phyloP scores from a whole-genome alignment of 2,329 filamentous ascomycete genomes.

The Scorias spongiosa region DNA sequence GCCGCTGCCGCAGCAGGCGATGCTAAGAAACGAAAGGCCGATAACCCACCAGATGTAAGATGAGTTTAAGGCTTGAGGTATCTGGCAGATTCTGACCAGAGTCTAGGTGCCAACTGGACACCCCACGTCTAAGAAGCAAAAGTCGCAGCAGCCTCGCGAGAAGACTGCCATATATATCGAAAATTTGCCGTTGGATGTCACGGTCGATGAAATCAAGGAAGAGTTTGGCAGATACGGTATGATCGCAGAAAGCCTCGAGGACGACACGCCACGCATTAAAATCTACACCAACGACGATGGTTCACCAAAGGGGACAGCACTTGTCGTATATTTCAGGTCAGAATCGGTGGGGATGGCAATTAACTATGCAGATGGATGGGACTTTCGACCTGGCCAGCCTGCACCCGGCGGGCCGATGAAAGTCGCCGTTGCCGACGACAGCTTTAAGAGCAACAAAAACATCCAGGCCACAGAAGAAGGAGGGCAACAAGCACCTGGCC shows the following conservation, averaged over 20 bases:
- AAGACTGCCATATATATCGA: conserved; percentile 92
- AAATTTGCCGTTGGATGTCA: conserved; percentile 66
- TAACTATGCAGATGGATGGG: conserved; percentile 57
- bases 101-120: background rate
- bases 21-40: conserved; percentile 27
- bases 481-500: conserved; percentile 21
- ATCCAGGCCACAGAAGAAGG: conserved; percentile 26
- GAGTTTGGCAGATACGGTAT: conserved; percentile 82
- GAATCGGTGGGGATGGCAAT: conserved; percentile 83
- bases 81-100: background rate
- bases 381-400: conserved; percentile 54
- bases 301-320: conserved; percentile 80
- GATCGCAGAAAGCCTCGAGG: conserved; percentile 88
- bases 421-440: conserved; percentile 73
- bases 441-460: conserved; percentile 79
- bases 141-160: conserved; percentile 31
- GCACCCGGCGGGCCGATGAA: conserved; percentile 48
- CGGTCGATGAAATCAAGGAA: conserved; percentile 63
- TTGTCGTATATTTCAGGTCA: conserved; percentile 84
- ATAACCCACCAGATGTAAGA: conserved; percentile 6
- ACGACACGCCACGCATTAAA: conserved; percentile 75
- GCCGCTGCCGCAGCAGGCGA: conserved; percentile 35
- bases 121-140: conserved; percentile 20
- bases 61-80: background rate
- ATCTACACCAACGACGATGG: conserved; percentile 73